Base-by-base conservation (phyloP, 352 stramenopile species). In the Phytopythium oedochilum region DNA sequence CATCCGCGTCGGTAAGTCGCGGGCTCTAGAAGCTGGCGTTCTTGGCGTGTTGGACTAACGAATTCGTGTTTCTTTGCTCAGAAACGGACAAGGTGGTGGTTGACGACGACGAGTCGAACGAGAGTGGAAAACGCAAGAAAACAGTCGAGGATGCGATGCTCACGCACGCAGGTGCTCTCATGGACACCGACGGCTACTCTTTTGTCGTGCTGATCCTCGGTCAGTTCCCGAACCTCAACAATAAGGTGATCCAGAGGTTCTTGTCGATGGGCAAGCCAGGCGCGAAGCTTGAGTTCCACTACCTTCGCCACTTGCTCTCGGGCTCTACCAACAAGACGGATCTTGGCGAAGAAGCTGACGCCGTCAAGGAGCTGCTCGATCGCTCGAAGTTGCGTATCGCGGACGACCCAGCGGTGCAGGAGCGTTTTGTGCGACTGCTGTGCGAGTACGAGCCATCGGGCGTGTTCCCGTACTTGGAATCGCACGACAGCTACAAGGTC, bases 201-300 rank as follows among this genome's bases (percentile, higher is more conserved):
- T 94, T 96, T 40, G 79, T 97, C 46, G 80, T 88, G n/a, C 56
- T 93, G 29, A 88, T 96, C 47, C 53, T 92, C 43, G 89, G 94
- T 34, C 82, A 92, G 45, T 92, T 98, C 60, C 75, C 67, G 42
- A 88, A 73, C 55, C 55, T 92, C 61, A 92, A 94, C 68, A 91
- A 88, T 59, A 88, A 84, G 56, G 69, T 94, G 25, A 94, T 94
- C 45, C 75, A 89, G 57, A 81, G 86, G 43, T 93, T 94, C 60
- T 40, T 90, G 23, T 80, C 73, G 12, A 89, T 94, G 78, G 82
- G 80, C 46, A 92, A 90, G 56, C 73, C 67, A 23, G 84, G 84
- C 22, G 75, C 76, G 20, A 72, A 89, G 51, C 78, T 92, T 44
- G 84, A 94, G 64, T 94, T 89, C 56, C 57, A 79, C 18, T 94